These are phyloP conservation scores for Cryptococcus depauperatus DNA, from an alignment of 1,284 basidiomycete species.

Conservation along the genomic window DNA sequence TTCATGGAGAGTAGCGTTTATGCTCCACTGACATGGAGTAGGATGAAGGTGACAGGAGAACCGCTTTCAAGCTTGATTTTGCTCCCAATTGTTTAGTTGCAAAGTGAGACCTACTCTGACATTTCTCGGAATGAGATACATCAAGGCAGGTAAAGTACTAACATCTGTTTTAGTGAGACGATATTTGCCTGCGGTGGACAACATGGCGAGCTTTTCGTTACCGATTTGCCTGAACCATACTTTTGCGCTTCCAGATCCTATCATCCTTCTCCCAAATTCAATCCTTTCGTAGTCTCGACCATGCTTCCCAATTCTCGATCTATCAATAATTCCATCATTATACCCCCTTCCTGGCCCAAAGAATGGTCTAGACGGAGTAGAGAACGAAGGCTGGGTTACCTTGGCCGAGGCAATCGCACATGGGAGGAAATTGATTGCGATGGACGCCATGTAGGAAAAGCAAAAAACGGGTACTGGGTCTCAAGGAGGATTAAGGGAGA, in stretches of 20 bases:
- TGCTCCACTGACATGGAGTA: too few relatives aligned
- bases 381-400: conserved; percentile 14
- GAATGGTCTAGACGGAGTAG: conserved; percentile 23
- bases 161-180: conserved; percentile 11
- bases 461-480: conserved; percentile 8
- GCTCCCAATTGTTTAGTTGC: conserved; percentile 39
- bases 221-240: conserved; percentile 21
- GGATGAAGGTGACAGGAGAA: conserved; percentile 10
- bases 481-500: conserved; percentile 4
- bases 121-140: too few relatives aligned
- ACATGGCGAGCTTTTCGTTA: conserved; percentile 41
- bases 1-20: too few relatives aligned
- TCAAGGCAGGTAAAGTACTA: too few relatives aligned
- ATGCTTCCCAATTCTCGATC: conserved; percentile 26
- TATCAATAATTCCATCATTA: conserved; percentile 44
- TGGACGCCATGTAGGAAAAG: conserved; percentile 3
- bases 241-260: neutral
- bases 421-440: conserved; percentile 12
- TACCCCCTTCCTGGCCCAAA: conserved; percentile 35
- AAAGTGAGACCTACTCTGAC: conserved; percentile 39
- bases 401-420: conserved; percentile 12
- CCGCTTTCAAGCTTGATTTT: conserved; percentile 30
- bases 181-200: conserved; percentile 44
- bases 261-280: conserved; percentile 10
- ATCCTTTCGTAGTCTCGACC: conserved; percentile 25